phyloP scores from a whole-genome alignment of 208 protist genomes.

The Leptomonas pyrrhocoris region DNA sequence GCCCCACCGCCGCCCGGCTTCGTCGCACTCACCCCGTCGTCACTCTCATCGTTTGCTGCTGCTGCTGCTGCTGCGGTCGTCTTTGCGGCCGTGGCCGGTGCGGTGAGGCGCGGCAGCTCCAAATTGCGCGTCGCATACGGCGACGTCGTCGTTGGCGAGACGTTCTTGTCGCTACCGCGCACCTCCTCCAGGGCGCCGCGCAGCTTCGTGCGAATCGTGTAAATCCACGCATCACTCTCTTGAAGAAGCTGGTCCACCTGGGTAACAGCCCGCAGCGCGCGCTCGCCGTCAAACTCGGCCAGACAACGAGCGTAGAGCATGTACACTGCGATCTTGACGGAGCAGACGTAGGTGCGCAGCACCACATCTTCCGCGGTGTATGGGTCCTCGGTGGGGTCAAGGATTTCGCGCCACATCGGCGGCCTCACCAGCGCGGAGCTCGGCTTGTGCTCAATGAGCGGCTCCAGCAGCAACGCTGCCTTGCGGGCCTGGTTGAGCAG shows the following conservation, averaged over 20 bases:
- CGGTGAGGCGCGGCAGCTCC: conserved; percentile 12
- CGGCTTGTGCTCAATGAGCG: conserved; percentile 82
- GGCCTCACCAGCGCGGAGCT: conserved; percentile 71
- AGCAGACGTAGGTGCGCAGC: conserved; percentile 66
- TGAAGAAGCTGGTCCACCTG: conserved; percentile 43
- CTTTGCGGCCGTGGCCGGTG: background rate
- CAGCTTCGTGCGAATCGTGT: conserved; percentile 34
- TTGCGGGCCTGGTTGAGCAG: conserved; percentile 82
- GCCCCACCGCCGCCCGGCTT: conserved; percentile 1
- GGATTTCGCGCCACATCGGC: conserved; percentile 71
- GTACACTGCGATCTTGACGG: conserved; percentile 74
- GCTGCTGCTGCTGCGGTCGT: background rate
- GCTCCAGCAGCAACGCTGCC: conserved; percentile 81
- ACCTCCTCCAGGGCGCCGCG: conserved; percentile 23
- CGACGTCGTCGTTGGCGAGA: conserved; percentile 3
- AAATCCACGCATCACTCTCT: conserved; percentile 67
- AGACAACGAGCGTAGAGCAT: conserved; percentile 84
- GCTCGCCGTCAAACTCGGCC: conserved; percentile 75
- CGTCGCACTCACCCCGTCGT: conserved; percentile 5
- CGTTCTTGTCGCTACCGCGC: conserved; percentile 17
- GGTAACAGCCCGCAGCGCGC: conserved; percentile 54
- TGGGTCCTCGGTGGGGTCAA: conserved; percentile 49
- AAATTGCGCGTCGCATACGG: conserved; percentile 7
- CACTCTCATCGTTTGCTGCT: background rate
- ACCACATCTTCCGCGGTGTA: conserved; percentile 72